Percentiles rank a stretch among this genome's conserved stretches.
Conservation (phyloP, 176 grass and related monocot species). For the Oryza meridionalis region DNA sequence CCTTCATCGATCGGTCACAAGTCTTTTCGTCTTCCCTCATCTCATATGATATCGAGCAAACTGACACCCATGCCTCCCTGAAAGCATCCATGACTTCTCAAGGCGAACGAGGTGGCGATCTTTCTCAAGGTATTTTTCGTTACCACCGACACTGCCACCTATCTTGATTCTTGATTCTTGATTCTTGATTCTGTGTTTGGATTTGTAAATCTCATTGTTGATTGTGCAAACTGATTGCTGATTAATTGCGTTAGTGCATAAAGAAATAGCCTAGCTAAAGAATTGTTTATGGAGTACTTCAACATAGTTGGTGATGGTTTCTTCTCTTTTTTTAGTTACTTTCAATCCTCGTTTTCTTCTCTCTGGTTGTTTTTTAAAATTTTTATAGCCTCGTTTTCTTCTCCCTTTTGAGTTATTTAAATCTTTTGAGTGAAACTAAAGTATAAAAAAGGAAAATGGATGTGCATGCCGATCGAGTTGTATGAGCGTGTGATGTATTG, state of each 20-base stretch:
- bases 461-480: neutral
- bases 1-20: constrained; percentile 33
- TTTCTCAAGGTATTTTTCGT: constrained; percentile 51
- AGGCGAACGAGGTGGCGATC: constrained; percentile 44
- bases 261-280: neutral
- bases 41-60: constrained; percentile 37
- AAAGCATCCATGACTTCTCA: constrained; percentile 23
- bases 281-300: neutral
- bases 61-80: constrained; percentile 27
- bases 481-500: neutral
- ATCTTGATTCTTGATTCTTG: neutral
- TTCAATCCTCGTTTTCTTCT: neutral
- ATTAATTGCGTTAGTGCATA: constrained; percentile 2
- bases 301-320: neutral
- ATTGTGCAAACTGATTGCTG: neutral
- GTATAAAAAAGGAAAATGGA: neutral
- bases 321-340: neutral
- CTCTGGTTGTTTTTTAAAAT: neutral
- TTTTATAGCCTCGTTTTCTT: neutral
- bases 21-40: constrained; percentile 45
- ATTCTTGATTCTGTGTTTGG: neutral
- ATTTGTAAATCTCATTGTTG: neutral
- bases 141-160: neutral
- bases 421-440: neutral
- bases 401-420: neutral